Evolutionary conservation across 768 basidiomycete genomes (phyloP).

Genomic region (Naganishia friedmannii): DNA sequence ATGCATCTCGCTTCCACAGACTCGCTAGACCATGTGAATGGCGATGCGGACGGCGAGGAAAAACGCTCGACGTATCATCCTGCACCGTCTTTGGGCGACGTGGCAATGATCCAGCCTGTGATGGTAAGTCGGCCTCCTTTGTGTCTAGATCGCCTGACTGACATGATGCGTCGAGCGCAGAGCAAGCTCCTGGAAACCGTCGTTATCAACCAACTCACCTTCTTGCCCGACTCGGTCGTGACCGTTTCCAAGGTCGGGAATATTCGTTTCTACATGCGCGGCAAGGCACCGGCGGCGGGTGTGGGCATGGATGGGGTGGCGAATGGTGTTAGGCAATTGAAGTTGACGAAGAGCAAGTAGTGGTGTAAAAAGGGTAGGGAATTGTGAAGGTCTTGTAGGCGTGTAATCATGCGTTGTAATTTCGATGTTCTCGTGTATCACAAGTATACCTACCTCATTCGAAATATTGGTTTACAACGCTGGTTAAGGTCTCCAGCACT

Average conservation of each 20-base stretch:
- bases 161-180: too few species aligned
- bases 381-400: neutral
- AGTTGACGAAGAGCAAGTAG: neutral
- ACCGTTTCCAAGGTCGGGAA: constrained; percentile 74
- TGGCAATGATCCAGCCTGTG: constrained; percentile 85
- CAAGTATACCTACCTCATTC: neutral
- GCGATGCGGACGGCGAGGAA: constrained; percentile 49
- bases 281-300: neutral
- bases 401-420: constrained; percentile 15
- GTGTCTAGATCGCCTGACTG: too few species aligned
- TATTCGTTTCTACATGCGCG: constrained; percentile 63
- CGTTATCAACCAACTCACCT: constrained; percentile 68
- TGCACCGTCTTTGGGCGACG: constrained; percentile 84
- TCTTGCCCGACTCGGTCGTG: constrained; percentile 73
- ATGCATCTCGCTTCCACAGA: constrained; percentile 74
- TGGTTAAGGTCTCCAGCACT: too few species aligned
- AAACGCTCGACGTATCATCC: constrained; percentile 62
- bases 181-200: constrained; percentile 78
- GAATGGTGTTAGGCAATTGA: neutral
- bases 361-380: neutral
- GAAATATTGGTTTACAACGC: too few species aligned
- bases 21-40: constrained; percentile 60
- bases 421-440: neutral
- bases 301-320: neutral
- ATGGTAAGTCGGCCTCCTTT: constrained; percentile 70